A percentile compares a stretch with the other conserved stretches of the same genome.
Conservation (phyloP, 306 rosid genomes). For the Quercus berberidifolia region DNA sequence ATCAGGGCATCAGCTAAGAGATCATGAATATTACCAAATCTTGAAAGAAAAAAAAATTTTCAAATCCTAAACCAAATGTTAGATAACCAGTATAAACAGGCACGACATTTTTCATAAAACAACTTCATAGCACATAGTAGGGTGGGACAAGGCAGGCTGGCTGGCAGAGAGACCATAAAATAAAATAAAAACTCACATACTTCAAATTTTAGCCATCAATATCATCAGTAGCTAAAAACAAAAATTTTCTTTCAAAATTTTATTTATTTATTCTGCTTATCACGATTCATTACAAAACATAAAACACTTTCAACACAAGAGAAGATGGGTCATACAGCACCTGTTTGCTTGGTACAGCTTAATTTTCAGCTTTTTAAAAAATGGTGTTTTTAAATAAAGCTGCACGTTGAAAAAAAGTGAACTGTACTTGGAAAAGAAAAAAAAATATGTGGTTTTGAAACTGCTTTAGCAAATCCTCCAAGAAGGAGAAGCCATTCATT, state of each 20-base stretch:
- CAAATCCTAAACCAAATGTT: neutral
- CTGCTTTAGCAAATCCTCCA: too few species aligned
- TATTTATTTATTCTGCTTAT: neutral
- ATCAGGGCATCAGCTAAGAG: neutral
- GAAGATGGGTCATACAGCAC: neutral
- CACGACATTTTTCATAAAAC: too few species aligned
- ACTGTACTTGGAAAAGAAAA: too few species aligned
- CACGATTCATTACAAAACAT: neutral
- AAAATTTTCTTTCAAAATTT: neutral
- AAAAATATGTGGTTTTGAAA: too few species aligned
- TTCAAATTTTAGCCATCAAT: neutral
- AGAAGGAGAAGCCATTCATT: too few species aligned
- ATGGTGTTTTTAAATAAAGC: too few species aligned
- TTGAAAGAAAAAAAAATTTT: neutral
- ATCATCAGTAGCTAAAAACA: neutral
- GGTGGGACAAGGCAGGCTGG: too few species aligned
- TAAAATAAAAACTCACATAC: neutral
- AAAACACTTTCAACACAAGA: neutral
- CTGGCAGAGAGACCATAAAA: too few species aligned
- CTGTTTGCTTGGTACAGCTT: neutral
- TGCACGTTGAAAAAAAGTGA: too few species aligned
- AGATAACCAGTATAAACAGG: neutral
- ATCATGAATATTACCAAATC: neutral
- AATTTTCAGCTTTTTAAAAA: too few species aligned
- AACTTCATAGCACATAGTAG: too few species aligned